Evolutionary conservation across 345 rosid genomes (phyloP).

Genomic region (Viola odorata): DNA sequence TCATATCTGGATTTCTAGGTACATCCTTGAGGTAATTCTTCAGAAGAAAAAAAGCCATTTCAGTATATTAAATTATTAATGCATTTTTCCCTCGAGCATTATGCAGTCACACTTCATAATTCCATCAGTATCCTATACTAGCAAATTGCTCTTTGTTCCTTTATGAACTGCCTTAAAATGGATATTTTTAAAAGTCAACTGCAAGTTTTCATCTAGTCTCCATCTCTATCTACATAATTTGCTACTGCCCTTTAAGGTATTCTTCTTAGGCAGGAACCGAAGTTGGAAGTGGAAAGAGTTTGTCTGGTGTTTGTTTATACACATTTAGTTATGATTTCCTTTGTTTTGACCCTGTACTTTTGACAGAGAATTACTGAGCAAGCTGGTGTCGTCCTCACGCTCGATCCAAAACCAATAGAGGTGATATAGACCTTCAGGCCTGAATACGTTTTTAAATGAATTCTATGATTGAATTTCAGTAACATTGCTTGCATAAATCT

Average conservation of each 20-base stretch:
- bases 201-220: neutral
- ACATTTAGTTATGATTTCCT: neutral
- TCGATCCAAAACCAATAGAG: conserved; percentile 95
- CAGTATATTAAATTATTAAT: neutral
- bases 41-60: neutral
- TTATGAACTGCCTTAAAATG: neutral
- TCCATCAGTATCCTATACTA: neutral
- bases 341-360: conserved; percentile 5
- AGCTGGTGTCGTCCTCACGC: conserved; percentile 86
- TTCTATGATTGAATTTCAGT: neutral
- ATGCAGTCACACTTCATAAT: neutral
- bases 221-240: neutral
- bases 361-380: conserved; percentile 95
- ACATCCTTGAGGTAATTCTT: conserved; percentile 81
- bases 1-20: conserved; percentile 91
- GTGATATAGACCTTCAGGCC: conserved; percentile 23
- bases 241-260: conserved; percentile 1
- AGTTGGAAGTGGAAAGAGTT: neutral
- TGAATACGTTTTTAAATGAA: neutral
- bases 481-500: neutral
- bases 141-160: neutral
- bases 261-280: too few relatives aligned
- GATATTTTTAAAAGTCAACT: too few relatives aligned
- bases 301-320: neutral
- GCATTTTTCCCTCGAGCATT: neutral